A percentile compares a stretch with the other conserved stretches of the same genome.
These are phyloP conservation scores for Trichoderma koningii DNA, from an alignment of 2,329 filamentous ascomycete species.

Conservation along the genomic window DNA sequence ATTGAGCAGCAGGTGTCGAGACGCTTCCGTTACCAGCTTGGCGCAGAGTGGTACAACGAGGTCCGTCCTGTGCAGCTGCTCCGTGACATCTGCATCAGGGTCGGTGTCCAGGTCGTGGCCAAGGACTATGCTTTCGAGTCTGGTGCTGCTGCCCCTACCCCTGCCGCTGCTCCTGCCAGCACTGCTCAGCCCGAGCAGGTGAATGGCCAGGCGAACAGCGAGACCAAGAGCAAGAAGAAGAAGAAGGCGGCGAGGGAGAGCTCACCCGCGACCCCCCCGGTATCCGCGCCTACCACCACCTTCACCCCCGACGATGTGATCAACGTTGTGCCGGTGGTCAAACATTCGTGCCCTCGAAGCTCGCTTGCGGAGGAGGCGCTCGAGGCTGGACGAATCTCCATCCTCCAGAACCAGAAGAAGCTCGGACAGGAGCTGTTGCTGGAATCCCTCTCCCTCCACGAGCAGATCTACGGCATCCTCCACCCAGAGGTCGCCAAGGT, in stretches of 20 bases:
- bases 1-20: conserved; percentile 71
- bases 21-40: conserved; percentile 76
- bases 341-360: conserved; percentile 90
- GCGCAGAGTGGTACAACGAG: conserved; percentile 65
- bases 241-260: conserved; percentile 56
- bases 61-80: conserved; percentile 80
- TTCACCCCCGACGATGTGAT: conserved; percentile 85
- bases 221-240: conserved; percentile 58
- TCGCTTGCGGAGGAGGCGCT: conserved; percentile 91
- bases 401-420: conserved; percentile 92
- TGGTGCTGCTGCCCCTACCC: conserved; percentile 23
- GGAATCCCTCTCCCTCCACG: conserved; percentile 93
- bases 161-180: conserved; percentile 35
- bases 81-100: conserved; percentile 83
- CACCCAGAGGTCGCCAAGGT: conserved; percentile 95
- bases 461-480: conserved; percentile 97
- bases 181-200: conserved; percentile 39
- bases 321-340: conserved; percentile 91
- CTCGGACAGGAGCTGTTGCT: conserved; percentile 92
- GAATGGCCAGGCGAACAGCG: conserved; percentile 48
- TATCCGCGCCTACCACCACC: conserved; percentile 45
- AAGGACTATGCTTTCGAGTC: conserved; percentile 54
- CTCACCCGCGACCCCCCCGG: conserved; percentile 51
- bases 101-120: conserved; percentile 83
- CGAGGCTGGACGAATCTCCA: conserved; percentile 93